phyloP scores from a whole-genome alignment of 257 asterid species.

The Solanum pimpinellifolium region DNA sequence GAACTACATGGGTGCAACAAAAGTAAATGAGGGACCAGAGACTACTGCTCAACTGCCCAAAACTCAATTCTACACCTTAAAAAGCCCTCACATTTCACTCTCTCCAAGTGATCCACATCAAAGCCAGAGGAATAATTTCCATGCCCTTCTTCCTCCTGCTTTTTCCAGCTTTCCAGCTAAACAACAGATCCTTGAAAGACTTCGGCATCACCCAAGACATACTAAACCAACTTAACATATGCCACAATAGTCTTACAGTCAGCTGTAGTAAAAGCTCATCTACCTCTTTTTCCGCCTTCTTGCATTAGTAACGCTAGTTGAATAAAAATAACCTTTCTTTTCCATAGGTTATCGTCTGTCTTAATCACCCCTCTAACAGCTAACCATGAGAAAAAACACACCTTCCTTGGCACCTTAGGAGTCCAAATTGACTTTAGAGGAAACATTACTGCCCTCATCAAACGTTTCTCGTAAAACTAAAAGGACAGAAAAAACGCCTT shows the following conservation, averaged over 20 bases:
- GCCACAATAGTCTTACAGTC: background rate
- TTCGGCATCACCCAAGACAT: background rate
- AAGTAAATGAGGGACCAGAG: background rate
- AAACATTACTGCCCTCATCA: background rate
- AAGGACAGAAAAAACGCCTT: background rate
- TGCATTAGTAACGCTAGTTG: background rate
- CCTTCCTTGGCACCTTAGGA: background rate
- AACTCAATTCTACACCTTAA: background rate
- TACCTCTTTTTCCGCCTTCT: background rate
- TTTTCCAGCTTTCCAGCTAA: background rate
- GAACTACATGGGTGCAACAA: background rate
- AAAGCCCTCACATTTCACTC: background rate
- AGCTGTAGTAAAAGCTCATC: background rate
- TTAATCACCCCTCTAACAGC: background rate
- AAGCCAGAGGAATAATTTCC: background rate
- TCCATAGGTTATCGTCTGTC: background rate
- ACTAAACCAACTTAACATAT: background rate
- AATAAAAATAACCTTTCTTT: background rate
- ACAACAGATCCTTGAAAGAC: background rate
- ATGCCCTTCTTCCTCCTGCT: background rate
- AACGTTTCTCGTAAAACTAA: background rate
- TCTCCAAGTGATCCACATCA: background rate
- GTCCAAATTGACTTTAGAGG: background rate
- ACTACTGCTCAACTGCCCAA: background rate
- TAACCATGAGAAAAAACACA: background rate